These are phyloP conservation scores for Usnea hakonensis DNA, from an alignment of 495 filamentous ascomycete genomes.

Conservation along the genomic window DNA sequence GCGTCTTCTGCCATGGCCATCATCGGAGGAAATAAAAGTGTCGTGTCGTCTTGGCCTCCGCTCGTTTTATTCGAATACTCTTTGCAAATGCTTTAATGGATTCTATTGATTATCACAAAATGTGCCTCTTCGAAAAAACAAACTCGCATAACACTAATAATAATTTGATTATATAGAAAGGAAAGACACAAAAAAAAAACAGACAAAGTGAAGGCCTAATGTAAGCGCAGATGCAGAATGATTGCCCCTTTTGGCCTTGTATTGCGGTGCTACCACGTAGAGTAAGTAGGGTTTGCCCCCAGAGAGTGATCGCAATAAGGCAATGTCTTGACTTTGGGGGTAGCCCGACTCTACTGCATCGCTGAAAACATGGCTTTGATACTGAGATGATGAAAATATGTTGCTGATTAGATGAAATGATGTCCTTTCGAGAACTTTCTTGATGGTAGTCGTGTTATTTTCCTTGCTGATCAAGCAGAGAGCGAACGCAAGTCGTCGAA, in stretches of 20 bases:
- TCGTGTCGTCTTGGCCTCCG: background rate
- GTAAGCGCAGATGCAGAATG: background rate
- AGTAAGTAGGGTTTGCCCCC: slow-evolving; percentile 1
- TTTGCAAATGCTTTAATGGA: too few relatives aligned
- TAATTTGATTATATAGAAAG: too few relatives aligned
- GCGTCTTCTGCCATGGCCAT: slow-evolving; percentile 59
- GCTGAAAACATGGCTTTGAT: background rate
- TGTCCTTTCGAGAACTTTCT: background rate
- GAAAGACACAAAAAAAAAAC: too few relatives aligned
- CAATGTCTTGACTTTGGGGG: background rate
- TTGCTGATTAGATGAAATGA: background rate
- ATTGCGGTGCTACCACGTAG: background rate
- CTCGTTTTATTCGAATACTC: background rate
- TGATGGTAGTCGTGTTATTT: background rate
- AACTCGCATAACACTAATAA: too few relatives aligned
- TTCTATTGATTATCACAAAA: too few relatives aligned
- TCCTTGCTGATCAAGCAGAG: background rate
- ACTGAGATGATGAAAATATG: background rate
- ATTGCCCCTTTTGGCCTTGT: background rate
- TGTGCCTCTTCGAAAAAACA: too few relatives aligned
- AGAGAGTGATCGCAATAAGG: background rate
- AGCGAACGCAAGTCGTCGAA: background rate
- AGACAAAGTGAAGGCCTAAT: too few relatives aligned
- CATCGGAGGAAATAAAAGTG: background rate
- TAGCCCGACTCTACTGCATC: background rate